Evolutionary conservation across 2,329 filamentous ascomycete species (phyloP), one percentile per base, ranked within the genome.

Genomic region (Massarina eburnea): DNA sequence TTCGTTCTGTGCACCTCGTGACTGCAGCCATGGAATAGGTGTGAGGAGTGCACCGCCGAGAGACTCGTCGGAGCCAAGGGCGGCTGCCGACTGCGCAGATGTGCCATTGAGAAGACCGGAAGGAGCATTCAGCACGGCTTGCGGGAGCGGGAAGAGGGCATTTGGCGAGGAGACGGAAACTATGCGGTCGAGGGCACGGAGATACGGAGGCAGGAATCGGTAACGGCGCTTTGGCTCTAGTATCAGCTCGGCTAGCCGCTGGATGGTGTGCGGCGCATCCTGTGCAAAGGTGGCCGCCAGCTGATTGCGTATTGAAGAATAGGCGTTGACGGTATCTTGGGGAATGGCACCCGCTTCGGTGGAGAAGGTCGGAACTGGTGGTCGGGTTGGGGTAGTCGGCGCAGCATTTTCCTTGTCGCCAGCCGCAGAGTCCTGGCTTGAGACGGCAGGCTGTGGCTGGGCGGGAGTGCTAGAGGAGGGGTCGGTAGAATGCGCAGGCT

Each of bases 21-120:
- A 62, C 45, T 71, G 59, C 40, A 97, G 75, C 94, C 94, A 99
- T 0, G 91, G 89, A 46, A 99, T 97, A 1, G 92, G 94, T 1
- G 92, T 97, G 39, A 99, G 77, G 15, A 96, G 77, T 0, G 94
- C 94, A 6, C 94, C 94, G 18, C 92, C 92, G 1, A 97, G 76
- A 10, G 86, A 87, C 67, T 96, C 92, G 59, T 97, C 92, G 39
- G 88, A 90, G 2, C 90, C 91, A 6, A 92, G 74, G 0, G 72
- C 56, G 1, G 61, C 54, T 4, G 70, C 55, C 51, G 67, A 69
- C 30, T 45, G 38, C 3, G 51, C 52, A 15, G 80, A 76, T n/a
- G 77, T 69, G 20, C 87, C 88, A 61, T 94, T 91, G 41, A 78
- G 69, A 41, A 78, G 68, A 64, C 68, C 52, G 71, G 71, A 71